Base-by-base conservation (phyloP, 176 grass and related monocot species). In the Paspalum vaginatum region DNA sequence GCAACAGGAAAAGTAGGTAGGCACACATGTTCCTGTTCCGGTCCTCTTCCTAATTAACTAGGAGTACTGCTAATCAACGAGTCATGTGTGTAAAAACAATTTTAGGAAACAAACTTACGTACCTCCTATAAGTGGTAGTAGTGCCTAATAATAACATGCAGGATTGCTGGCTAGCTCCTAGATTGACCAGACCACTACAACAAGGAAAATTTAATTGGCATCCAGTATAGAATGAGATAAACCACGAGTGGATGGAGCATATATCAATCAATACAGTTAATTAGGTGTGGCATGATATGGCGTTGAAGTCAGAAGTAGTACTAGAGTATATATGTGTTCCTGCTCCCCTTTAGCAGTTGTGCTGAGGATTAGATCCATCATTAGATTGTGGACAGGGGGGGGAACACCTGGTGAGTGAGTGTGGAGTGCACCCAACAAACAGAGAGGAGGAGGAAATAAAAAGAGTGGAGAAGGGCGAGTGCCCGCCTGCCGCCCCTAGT, bases 371-470 rank as follows among this genome's bases (percentile, higher is more conserved):
- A 48, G 56, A 58, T 10, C 4, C 56, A 88, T 75, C 18, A 80
- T 61, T 11, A 27, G 24, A 70, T 5, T n/a, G 40, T 11, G 16
- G 52, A 76, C 63, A 41, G 10, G 63, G 16, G 10, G 63, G 16
- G 49, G 43, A 61, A 74, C 70, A 69, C 79, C 40, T 64, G 77
- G 76, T 11, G 56, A 79, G 46, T 80, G 48, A 76, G 77, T 85
- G 82, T 81, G 71, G 64, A 81, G 77, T 89, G 87, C 87, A 89
- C 82, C 82, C 63, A 89, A 79, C 1, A 43, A 55, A 84, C 11
- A 72, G 2, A 9, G 54, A 26, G 9, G 2, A 2, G 11, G 10
- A 27, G 74, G 11, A 5, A 8, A 25, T 16, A 17, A 45, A 81
- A 45, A 49, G 46, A 18, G 50, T 54, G 76, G 69, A 72, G 76